Base-by-base conservation (phyloP, 75 land plant genomes). In the Ceratopteris richardii region DNA sequence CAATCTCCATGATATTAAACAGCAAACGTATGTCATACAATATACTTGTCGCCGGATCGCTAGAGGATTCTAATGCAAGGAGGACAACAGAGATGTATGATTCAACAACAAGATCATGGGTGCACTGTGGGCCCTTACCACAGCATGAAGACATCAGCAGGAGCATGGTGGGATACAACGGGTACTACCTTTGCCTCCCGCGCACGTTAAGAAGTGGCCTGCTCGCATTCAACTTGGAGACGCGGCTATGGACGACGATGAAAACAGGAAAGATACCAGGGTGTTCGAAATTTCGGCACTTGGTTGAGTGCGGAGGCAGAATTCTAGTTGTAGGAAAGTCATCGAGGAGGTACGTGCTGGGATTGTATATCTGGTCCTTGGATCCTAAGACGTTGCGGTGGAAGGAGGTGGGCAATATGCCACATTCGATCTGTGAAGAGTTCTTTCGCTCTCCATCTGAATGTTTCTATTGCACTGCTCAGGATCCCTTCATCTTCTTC, bases 391-490 rank as follows among this genome's bases (percentile, higher is more conserved):
- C 47, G 9, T 41, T 70, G 55, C 64, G 64, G 53, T 70, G 73
- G 73, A 23, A 41, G 0, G 73, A 70, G 31, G 59, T 65, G 9
- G 73, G 66, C 42, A 67, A 66, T 12, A 58, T 70, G 73, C 73
- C 73, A 20, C 67, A 46, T 58, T 12, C 36, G 1, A 55, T 70
- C 33, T 70, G 69, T 25, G 73, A 64, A 2, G 60, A 64, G 22
- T 70, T 70, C 52, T 54, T 70, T 13, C 28, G 69, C n/a, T 47
- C 69, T 24, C 62, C 67, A n/a, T 70, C 73, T 27, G 67, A 70
- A 68, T 66, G 73, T 68, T 70, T 70, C 67, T 64, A 54, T 23
- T 64, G 73, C 54, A 57, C 56, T 27, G 68, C 59, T 23, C 73
- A 63, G 27, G 73, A 68, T 19, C 69, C 63, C 68, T 52, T 62